phyloP scores from a whole-genome alignment of 331 rosid species.

The Stylosanthes scabra region DNA sequence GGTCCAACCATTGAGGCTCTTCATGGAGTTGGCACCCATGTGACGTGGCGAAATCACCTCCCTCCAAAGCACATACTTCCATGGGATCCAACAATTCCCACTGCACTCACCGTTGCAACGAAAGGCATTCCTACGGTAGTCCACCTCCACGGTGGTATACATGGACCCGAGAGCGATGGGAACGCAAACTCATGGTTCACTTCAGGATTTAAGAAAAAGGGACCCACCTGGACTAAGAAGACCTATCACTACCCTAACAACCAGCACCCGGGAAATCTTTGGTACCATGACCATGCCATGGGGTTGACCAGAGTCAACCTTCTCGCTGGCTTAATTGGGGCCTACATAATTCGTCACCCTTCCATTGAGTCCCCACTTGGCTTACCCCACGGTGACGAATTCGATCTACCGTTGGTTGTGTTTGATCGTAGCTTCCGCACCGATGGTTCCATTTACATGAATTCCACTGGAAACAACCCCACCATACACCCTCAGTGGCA shows the following conservation, averaged over 20 bases:
- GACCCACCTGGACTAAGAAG: slow-evolving; percentile 62
- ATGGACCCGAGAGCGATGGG: slow-evolving; percentile 80
- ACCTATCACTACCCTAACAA: slow-evolving; percentile 62
- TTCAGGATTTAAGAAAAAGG: slow-evolving; percentile 45
- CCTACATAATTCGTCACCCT: slow-evolving; percentile 68
- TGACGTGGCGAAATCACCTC: slow-evolving; percentile 85
- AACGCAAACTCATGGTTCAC: slow-evolving; percentile 81
- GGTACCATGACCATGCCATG: slow-evolving; percentile 97
- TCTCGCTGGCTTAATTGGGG: slow-evolving; percentile 77
- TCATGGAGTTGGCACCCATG: slow-evolving; percentile 53
- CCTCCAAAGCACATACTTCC: slow-evolving; percentile 81
- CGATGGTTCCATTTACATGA: slow-evolving; percentile 84
- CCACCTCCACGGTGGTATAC: slow-evolving; percentile 87
- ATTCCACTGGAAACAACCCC: slow-evolving; percentile 76
- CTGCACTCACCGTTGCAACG: slow-evolving; percentile 42
- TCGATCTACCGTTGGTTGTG: slow-evolving; percentile 63
- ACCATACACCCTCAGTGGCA: slow-evolving; percentile 94
- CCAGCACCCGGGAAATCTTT: slow-evolving; percentile 85
- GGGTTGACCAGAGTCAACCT: slow-evolving; percentile 88
- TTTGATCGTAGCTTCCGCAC: slow-evolving; percentile 75
- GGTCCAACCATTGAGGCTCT: slow-evolving; percentile 91
- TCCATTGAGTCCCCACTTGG: slow-evolving; percentile 54
- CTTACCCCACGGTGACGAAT: slow-evolving; percentile 53
- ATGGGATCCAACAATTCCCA: slow-evolving; percentile 84
- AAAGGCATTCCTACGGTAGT: slow-evolving; percentile 82